phyloP scores from a whole-genome alignment of 2,329 filamentous ascomycete genomes.

The Alternaria triticimaculans region DNA sequence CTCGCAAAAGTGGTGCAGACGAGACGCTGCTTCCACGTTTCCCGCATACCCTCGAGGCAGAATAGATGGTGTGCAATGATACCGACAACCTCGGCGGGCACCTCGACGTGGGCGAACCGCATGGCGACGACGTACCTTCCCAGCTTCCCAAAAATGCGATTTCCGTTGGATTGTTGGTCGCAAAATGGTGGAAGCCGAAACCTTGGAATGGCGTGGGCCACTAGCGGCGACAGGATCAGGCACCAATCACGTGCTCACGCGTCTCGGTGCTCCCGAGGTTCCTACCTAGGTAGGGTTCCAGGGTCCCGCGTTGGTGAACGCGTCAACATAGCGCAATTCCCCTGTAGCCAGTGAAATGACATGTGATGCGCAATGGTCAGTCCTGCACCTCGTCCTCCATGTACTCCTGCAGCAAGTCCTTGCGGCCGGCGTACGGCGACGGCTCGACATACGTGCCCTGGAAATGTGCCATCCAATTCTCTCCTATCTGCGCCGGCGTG shows the following conservation, averaged over 20 bases:
- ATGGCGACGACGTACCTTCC: too few relatives aligned
- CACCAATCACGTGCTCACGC: neutral
- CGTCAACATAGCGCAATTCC: neutral
- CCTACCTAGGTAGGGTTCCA: neutral
- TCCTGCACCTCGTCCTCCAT: neutral
- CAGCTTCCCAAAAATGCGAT: too few relatives aligned
- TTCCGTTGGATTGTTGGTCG: too few relatives aligned
- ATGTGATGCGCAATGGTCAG: neutral
- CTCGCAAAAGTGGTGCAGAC: too few relatives aligned
- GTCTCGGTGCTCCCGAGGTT: neutral
- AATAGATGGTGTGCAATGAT: too few relatives aligned
- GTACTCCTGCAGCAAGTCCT: neutral
- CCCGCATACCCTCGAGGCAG: too few relatives aligned
- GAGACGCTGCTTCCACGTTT: too few relatives aligned
- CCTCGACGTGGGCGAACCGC: too few relatives aligned
- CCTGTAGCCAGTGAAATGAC: neutral
- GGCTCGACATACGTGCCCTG: neutral
- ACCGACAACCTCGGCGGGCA: too few relatives aligned
- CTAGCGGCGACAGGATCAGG: neutral
- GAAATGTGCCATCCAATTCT: neutral
- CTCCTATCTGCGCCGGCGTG: neutral
- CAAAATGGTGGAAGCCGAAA: too few relatives aligned
- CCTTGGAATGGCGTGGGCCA: too few relatives aligned
- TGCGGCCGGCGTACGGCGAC: neutral
- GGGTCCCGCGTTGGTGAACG: neutral